Evolutionary conservation across 73 alveolate species (phyloP).

Genomic region (Breviolum minutum): DNA sequence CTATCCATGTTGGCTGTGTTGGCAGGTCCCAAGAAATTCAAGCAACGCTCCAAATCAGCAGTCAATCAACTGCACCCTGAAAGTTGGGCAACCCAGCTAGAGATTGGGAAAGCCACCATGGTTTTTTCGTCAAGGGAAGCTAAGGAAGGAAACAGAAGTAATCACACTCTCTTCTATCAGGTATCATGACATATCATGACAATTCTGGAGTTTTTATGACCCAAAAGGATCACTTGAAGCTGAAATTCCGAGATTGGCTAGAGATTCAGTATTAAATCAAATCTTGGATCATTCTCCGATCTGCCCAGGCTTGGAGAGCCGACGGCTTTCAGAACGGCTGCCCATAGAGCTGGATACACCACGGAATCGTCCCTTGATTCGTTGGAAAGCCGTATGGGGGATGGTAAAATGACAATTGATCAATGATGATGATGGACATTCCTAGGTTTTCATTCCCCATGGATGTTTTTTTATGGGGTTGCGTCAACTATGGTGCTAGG

Average conservation of each 20-base stretch:
- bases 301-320: background rate
- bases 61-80: slow-evolving; percentile 26
- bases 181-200: no score
- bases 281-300: no score
- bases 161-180: no score
- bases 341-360: slow-evolving; percentile 17
- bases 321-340: slow-evolving; percentile 16
- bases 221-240: no score
- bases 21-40: background rate
- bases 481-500: background rate
- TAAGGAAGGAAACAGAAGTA: background rate
- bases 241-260: no score
- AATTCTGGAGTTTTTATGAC: background rate
- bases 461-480: no score
- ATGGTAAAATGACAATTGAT: background rate
- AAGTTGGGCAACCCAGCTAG: slow-evolving; percentile 36
- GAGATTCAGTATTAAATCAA: no score
- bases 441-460: no score
- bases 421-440: no score
- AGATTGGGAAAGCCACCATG: background rate
- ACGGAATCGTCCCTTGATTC: background rate
- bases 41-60: background rate
- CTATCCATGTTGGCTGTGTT: background rate
- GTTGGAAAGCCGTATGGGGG: background rate
- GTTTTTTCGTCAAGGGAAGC: background rate